Percentiles rank a stretch among this genome's conserved stretches.
These are phyloP conservation scores for Rutidosis leptorrhynchoides DNA, from an alignment of 129 eudicot genomes.

Conservation along the genomic window DNA sequence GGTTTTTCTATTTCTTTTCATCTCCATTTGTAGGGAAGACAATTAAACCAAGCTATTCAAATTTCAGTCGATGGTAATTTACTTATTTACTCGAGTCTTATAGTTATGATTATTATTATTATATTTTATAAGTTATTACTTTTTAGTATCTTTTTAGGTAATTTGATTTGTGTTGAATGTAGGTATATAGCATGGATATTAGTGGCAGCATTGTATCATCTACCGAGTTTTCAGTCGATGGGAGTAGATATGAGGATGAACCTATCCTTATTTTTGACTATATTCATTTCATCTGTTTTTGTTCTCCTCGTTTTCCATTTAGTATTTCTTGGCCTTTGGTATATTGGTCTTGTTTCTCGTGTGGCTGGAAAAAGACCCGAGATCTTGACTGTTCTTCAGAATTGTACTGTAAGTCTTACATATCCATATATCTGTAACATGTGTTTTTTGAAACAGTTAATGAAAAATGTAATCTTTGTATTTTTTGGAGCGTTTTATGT, in stretches of 20 bases:
- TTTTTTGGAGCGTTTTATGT: neutral
- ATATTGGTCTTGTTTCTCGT: slow-evolving; percentile 89
- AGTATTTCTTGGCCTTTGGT: slow-evolving; percentile 81
- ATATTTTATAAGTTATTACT: neutral
- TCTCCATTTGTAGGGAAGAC: slow-evolving; percentile 94
- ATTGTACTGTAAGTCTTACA: slow-evolving; percentile 78
- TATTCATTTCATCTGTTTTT: slow-evolving; percentile 69
- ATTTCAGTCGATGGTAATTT: slow-evolving; percentile 88
- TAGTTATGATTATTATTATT: neutral
- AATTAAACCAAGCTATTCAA: slow-evolving; percentile 88
- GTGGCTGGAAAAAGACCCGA: slow-evolving; percentile 82
- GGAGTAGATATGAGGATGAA: slow-evolving; percentile 97
- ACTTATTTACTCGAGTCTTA: neutral
- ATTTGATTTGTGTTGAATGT: slow-evolving; percentile 8
- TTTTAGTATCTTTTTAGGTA: slow-evolving; percentile 3
- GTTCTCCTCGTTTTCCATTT: slow-evolving; percentile 84
- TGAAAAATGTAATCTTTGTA: neutral
- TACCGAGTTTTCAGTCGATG: slow-evolving; percentile 93
- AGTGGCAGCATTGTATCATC: slow-evolving; percentile 88
- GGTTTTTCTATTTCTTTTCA: slow-evolving; percentile 98
- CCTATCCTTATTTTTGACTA: slow-evolving; percentile 75
- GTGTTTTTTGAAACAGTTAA: neutral
- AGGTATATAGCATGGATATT: slow-evolving; percentile 90
- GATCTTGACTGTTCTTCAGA: slow-evolving; percentile 75
- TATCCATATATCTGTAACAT: neutral